These are phyloP conservation scores for Triticum monococcum DNA, from an alignment of 176 grass and related monocot genomes.

Conservation along the genomic window DNA sequence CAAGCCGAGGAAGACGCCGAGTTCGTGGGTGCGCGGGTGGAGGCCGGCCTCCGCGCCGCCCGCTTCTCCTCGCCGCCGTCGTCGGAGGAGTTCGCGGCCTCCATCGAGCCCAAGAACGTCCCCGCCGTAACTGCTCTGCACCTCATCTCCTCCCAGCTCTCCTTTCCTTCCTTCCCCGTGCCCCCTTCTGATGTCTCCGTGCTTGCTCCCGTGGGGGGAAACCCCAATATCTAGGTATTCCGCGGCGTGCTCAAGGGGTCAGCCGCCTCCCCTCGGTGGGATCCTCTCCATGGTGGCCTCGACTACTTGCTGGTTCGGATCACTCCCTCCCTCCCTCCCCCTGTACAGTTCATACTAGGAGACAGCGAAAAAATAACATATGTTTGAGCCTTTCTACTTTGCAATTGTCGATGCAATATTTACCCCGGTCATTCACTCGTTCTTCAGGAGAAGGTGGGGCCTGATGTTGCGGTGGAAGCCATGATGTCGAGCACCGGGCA, in stretches of 20 bases:
- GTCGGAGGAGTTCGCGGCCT: constrained; percentile 31
- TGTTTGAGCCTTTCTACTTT: background rate
- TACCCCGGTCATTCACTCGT: background rate
- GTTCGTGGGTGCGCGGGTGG: constrained; percentile 36
- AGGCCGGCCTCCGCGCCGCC: constrained; percentile 35
- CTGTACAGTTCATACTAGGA: background rate
- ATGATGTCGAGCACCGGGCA: constrained; percentile 74
- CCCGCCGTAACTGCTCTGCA: constrained; percentile 43
- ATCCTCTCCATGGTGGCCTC: constrained; percentile 77
- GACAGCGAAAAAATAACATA: background rate
- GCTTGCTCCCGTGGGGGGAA: background rate
- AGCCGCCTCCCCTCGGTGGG: constrained; percentile 59
- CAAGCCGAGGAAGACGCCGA: constrained; percentile 21
- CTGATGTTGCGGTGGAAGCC: constrained; percentile 61
- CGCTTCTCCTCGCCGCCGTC: constrained; percentile 37
- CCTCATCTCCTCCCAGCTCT: constrained; percentile 3
- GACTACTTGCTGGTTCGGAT: constrained; percentile 74
- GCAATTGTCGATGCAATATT: background rate
- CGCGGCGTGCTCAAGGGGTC: constrained; percentile 52
- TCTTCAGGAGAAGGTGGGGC: constrained; percentile 73
- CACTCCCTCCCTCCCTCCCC: background rate
- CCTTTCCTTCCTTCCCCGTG: background rate
- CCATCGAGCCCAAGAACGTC: constrained; percentile 51
- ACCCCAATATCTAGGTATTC: constrained; percentile 50
- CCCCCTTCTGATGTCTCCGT: background rate